Evolutionary conservation across 331 rosid species (phyloP), one percentile per base, ranked within the genome.

Genomic region (Malus hybrid): DNA sequence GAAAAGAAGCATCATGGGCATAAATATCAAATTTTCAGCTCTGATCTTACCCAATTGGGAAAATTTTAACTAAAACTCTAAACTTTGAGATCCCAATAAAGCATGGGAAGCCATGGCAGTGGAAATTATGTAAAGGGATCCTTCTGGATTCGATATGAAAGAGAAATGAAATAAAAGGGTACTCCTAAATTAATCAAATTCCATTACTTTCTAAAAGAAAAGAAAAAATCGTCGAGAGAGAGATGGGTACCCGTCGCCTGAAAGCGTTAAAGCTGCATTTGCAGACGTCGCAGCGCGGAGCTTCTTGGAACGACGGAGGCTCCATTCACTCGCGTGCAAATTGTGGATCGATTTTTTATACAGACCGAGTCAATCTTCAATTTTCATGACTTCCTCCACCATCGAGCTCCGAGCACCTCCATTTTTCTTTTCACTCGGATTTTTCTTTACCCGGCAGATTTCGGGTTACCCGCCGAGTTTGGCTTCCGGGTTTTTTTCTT

Each of bases 271-370:
- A 95, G 80, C 93, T 85, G 92, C 99, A 92, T 89, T 80, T 90
- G 91, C 99, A 95, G 84, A 92, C 96, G 56, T 90, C 97, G 55
- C 99, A 95, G 81, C 97, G 90, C 11, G 90, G 91, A 74, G 97
- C 81, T 86, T 90, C 99, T 82, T 95, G 97, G 74, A 92, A 95
- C 57, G 88, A 70, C 76, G 99, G 98, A 74, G 95, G 86, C 79
- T 88, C 97, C 86, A 70, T 76, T 73, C 29, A 10, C 14, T 73
- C 77, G 31, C 18, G 5, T 1, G 61, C 7, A 42, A 10, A 15
- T 5, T 22, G 57, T 1, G 22, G 59, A 73, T 42, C 69, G 20
- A 44, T 18, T 61, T 57, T 52, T 63, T 4, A 15, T 27, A 12
- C 31, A 6, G 39, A 60, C n/a, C 60, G 31, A 63, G 56, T 73